Evolutionary conservation across 2,329 filamentous ascomycete species (phyloP).

Genomic region (Hypoxylon sp.): DNA sequence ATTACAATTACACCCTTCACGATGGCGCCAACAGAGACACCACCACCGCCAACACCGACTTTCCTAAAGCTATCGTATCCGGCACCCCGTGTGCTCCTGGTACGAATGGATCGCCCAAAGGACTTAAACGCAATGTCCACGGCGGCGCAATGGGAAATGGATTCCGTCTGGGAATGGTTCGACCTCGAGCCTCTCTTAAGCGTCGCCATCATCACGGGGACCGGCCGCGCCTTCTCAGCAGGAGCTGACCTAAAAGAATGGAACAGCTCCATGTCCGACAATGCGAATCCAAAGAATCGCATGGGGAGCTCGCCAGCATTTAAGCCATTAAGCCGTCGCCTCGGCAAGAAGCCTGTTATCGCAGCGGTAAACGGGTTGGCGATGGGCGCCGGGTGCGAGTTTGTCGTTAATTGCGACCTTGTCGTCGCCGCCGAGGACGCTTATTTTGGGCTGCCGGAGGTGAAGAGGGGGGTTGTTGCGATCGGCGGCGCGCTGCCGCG

Average conservation of each 20-base stretch:
- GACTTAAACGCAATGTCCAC: slow-evolving; percentile 61
- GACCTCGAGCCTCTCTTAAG: slow-evolving; percentile 49
- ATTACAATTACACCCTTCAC: slow-evolving; percentile 17
- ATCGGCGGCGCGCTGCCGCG: slow-evolving; percentile 50
- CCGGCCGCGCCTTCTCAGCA: slow-evolving; percentile 49
- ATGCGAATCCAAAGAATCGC: slow-evolving; percentile 45
- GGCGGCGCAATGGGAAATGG: slow-evolving; percentile 59
- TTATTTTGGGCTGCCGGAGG: slow-evolving; percentile 64
- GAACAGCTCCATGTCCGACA: slow-evolving; percentile 49
- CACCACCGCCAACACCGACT: slow-evolving; percentile 53
- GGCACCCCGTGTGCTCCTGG: slow-evolving; percentile 58
- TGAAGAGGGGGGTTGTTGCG: slow-evolving; percentile 47
- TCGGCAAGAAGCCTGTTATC: slow-evolving; percentile 74
- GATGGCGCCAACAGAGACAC: slow-evolving; percentile 52
- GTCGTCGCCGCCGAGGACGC: slow-evolving; percentile 68
- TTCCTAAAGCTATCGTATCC: slow-evolving; percentile 59
- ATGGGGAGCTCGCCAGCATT: slow-evolving; percentile 51
- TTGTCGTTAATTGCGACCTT: slow-evolving; percentile 73
- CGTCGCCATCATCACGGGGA: slow-evolving; percentile 51
- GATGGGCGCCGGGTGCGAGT: slow-evolving; percentile 74
- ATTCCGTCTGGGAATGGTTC: slow-evolving; percentile 56
- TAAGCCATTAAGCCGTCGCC: slow-evolving; percentile 62
- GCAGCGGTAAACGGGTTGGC: slow-evolving; percentile 75
- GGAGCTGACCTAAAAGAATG: slow-evolving; percentile 50
- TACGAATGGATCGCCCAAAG: slow-evolving; percentile 59